These are phyloP conservation scores for Echites panduratus DNA, from an alignment of 257 asterid species.

Conservation along the genomic window DNA sequence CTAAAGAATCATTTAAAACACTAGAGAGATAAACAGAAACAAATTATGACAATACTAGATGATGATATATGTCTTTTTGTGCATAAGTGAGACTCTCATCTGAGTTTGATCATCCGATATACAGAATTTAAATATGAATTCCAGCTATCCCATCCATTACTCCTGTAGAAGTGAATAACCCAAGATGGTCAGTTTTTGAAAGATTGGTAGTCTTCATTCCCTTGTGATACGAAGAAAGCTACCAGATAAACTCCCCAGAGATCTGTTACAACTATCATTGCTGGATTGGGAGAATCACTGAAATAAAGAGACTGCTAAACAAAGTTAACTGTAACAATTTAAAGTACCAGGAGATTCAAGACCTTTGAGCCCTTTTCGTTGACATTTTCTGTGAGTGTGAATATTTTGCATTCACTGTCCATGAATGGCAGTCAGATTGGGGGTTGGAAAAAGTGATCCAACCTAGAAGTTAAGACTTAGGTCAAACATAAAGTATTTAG, in stretches of 20 bases:
- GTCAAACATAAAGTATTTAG: not conserved
- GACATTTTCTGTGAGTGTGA: not conserved
- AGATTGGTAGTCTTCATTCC: not conserved
- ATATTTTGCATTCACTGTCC: not conserved
- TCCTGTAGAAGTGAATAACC: not conserved
- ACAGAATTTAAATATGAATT: not conserved
- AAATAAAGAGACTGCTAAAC: not conserved
- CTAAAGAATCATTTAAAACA: not conserved
- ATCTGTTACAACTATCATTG: not conserved
- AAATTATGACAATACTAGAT: not conserved
- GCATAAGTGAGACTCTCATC: not conserved
- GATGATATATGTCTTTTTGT: not conserved
- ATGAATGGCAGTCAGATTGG: not conserved
- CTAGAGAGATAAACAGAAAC: not conserved
- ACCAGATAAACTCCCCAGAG: not conserved
- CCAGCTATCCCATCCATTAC: not conserved
- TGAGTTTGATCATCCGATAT: not conserved
- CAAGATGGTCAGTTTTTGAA: too few species aligned
- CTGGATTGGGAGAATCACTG: not conserved
- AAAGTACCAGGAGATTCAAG: not conserved
- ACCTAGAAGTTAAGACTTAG: not conserved
- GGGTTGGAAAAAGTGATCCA: not conserved
- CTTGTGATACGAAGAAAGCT: not conserved
- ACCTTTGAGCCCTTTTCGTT: not conserved
- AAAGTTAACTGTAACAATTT: too few species aligned